Conservation (phyloP, 352 stramenopile genomes). For the Globisporangium takayamanum region DNA sequence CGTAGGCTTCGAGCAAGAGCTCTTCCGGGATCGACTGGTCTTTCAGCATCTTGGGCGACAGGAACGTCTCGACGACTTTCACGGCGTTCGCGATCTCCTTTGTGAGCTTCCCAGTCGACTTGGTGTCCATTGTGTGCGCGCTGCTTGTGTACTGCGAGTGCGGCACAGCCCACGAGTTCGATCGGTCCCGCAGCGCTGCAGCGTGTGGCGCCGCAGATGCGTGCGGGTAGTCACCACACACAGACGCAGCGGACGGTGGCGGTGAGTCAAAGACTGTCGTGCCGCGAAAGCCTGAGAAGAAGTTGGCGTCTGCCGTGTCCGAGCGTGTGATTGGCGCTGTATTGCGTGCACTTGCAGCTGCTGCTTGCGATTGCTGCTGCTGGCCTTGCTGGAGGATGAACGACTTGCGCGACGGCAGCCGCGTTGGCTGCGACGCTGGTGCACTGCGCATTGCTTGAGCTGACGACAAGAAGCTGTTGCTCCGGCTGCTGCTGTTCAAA, state of each 20-base stretch:
- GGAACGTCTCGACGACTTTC: slow-evolving; percentile 64
- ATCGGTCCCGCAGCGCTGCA: slow-evolving; percentile 44
- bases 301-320: slow-evolving; percentile 31
- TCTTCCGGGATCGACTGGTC: slow-evolving; percentile 80
- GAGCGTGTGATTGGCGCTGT: slow-evolving; percentile 19
- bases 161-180: slow-evolving; percentile 44
- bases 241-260: slow-evolving; percentile 2
- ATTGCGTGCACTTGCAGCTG: neutral
- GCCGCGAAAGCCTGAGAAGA: slow-evolving; percentile 19
- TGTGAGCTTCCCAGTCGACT: slow-evolving; percentile 48
- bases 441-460: slow-evolving; percentile 10
- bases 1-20: slow-evolving; percentile 65
- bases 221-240: slow-evolving; percentile 1
- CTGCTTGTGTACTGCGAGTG: slow-evolving; percentile 18
- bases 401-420: slow-evolving; percentile 39
- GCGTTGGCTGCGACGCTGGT: slow-evolving; percentile 15
- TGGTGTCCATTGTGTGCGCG: slow-evolving; percentile 47
- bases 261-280: slow-evolving; percentile 15
- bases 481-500: slow-evolving; percentile 5
- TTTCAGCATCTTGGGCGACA: slow-evolving; percentile 66
- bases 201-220: slow-evolving; percentile 15
- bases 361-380: slow-evolving; percentile 12
- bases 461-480: slow-evolving; percentile 14
- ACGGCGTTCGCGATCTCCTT: slow-evolving; percentile 58
- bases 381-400: slow-evolving; percentile 41